A percentile compares a stretch with the other conserved stretches of the same genome.
Conservation (phyloP, 2,329 filamentous ascomycete species). For the Botrytis pseudocinerea region DNA sequence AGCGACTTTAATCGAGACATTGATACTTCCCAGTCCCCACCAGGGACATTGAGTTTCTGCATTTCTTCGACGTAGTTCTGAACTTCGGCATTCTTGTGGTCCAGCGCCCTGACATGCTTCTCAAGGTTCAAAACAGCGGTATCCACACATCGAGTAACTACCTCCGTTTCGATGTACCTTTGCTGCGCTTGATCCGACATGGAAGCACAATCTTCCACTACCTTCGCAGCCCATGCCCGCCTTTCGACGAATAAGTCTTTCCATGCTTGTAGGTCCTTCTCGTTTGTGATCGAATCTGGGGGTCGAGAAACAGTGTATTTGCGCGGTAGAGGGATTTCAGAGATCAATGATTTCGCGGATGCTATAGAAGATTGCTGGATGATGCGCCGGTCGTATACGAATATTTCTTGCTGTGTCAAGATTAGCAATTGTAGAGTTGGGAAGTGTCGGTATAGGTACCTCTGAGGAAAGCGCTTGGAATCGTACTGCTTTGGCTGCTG, state of each 20-base stretch:
- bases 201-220: slow-evolving; percentile 67
- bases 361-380: slow-evolving; percentile 57
- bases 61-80: slow-evolving; percentile 70
- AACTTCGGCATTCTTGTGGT: slow-evolving; percentile 69
- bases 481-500: slow-evolving; percentile 58
- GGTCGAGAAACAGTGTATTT: slow-evolving; percentile 62
- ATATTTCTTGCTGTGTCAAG: slow-evolving; percentile 74
- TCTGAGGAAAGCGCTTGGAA: slow-evolving; percentile 74
- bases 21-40: slow-evolving; percentile 67
- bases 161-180: slow-evolving; percentile 70
- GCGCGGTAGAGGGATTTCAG: slow-evolving; percentile 53
- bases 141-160: slow-evolving; percentile 76
- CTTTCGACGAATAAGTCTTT: slow-evolving; percentile 80
- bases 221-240: slow-evolving; percentile 72
- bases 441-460: slow-evolving; percentile 49
- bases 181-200: slow-evolving; percentile 64
- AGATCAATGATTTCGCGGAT: slow-evolving; percentile 47
- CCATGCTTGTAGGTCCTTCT: slow-evolving; percentile 84
- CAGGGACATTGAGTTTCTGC: slow-evolving; percentile 66
- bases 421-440: slow-evolving; percentile 29
- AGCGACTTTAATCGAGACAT: slow-evolving; percentile 64
- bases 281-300: slow-evolving; percentile 80
- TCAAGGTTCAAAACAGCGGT: slow-evolving; percentile 86
- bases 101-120: slow-evolving; percentile 68
- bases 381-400: slow-evolving; percentile 83